Conservation (phyloP, 1,284 basidiomycete genomes). For the Pseudozyma sp. region DNA sequence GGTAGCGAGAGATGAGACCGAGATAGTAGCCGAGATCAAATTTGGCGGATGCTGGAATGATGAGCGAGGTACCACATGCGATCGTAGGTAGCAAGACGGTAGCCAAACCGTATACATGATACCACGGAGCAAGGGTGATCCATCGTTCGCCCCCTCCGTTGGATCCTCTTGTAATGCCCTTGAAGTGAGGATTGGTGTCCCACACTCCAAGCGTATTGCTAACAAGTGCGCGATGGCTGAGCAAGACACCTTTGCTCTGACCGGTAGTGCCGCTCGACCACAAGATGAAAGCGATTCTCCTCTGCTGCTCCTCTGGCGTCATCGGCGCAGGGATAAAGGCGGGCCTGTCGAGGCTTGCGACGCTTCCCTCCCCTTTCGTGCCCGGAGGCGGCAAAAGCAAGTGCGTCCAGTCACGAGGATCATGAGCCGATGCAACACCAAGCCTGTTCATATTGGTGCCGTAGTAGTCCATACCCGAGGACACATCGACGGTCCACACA, state of each 20-base stretch:
- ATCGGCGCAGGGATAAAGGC: conserved; percentile 35
- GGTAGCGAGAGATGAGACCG: conserved; percentile 62
- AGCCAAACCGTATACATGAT: conserved; percentile 66
- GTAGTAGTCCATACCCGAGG: conserved; percentile 51
- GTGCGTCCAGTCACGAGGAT: conserved; percentile 57
- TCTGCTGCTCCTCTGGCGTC: conserved; percentile 43
- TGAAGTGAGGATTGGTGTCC: conserved; percentile 48
- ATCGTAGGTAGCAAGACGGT: conserved; percentile 64
- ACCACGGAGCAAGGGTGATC: conserved; percentile 69
- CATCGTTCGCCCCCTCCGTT: conserved; percentile 59
- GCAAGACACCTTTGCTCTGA: conserved; percentile 69
- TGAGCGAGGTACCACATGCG: conserved; percentile 67
- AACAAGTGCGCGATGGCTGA: conserved; percentile 66
- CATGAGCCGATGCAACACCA: conserved; percentile 41
- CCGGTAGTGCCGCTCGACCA: conserved; percentile 70
- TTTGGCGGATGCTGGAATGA: conserved; percentile 56
- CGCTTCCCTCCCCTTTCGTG: conserved; percentile 42
- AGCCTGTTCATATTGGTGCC: conserved; percentile 36
- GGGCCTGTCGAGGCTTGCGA: conserved; percentile 29
- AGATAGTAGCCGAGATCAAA: conserved; percentile 69
- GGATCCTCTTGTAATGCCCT: conserved; percentile 22
- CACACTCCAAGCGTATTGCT: conserved; percentile 64
- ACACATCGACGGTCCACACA: conserved; percentile 54
- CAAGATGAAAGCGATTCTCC: conserved; percentile 62
- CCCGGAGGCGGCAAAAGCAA: conserved; percentile 48